phyloP scores from a whole-genome alignment of 2,329 filamentous ascomycete species.

The Colletotrichum phormii region DNA sequence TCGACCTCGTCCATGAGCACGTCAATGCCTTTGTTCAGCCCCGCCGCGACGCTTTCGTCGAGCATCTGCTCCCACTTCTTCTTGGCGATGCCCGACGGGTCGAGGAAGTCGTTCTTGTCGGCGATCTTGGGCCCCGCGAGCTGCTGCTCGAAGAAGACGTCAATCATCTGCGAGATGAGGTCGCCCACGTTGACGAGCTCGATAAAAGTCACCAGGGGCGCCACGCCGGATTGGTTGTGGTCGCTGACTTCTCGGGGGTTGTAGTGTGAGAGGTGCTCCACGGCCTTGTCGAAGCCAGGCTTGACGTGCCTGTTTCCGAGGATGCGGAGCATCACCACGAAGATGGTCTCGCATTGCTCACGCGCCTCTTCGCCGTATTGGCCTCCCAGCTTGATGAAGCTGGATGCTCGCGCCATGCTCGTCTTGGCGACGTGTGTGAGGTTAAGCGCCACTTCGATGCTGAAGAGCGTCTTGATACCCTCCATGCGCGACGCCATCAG shows the following conservation, averaged over 20 bases:
- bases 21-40: slow-evolving; percentile 96
- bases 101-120: slow-evolving; percentile 94
- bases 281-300: slow-evolving; percentile 92
- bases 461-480: slow-evolving; percentile 94
- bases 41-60: slow-evolving; percentile 94
- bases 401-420: slow-evolving; percentile 84
- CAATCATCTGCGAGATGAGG: slow-evolving; percentile 98
- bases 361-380: slow-evolving; percentile 85
- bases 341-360: slow-evolving; percentile 90
- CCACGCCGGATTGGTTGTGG: slow-evolving; percentile 79
- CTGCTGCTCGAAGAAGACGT: slow-evolving; percentile 98
- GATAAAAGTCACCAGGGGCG: slow-evolving; percentile 93
- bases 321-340: slow-evolving; percentile 84
- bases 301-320: slow-evolving; percentile 90
- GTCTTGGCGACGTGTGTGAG: slow-evolving; percentile 90
- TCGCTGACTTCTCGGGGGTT: slow-evolving; percentile 86
- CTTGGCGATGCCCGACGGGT: slow-evolving; percentile 92
- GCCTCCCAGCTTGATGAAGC: slow-evolving; percentile 84
- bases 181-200: slow-evolving; percentile 98
- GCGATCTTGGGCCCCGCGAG: slow-evolving; percentile 84
- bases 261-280: slow-evolving; percentile 90
- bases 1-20: slow-evolving; percentile 99
- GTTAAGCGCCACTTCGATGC: slow-evolving; percentile 92
- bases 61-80: slow-evolving; percentile 99
- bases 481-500: slow-evolving; percentile 96